Conservation (phyloP, 2,329 filamentous ascomycete species). For the Talaromyces sp. region DNA sequence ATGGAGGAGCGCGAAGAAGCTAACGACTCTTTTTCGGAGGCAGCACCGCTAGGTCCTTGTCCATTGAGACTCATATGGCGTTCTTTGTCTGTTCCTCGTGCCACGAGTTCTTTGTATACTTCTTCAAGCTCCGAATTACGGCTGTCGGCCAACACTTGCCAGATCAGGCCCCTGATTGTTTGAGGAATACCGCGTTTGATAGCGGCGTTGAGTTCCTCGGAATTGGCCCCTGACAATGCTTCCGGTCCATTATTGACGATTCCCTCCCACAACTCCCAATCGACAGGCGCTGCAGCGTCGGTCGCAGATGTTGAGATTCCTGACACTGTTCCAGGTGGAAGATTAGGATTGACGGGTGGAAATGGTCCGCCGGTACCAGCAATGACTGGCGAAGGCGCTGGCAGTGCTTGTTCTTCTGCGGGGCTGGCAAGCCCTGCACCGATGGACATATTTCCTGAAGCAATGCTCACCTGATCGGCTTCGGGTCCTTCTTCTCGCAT, state of each 20-base stretch:
- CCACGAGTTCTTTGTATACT: conserved; percentile 78
- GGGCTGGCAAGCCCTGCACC: conserved; percentile 47
- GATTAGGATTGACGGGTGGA: conserved; percentile 61
- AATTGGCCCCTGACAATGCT: conserved; percentile 79
- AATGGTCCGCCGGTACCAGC: conserved; percentile 34
- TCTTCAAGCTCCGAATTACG: conserved; percentile 86
- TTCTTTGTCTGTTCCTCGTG: conserved; percentile 77
- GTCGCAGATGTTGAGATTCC: conserved; percentile 68
- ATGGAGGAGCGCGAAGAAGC: conserved; percentile 80
- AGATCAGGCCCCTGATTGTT: conserved; percentile 95
- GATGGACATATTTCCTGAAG: conserved; percentile 42
- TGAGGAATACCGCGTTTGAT: conserved; percentile 92
- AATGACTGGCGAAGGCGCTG: conserved; percentile 25
- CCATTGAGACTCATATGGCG: conserved; percentile 56
- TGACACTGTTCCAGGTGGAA: conserved; percentile 81
- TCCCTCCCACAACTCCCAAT: conserved; percentile 97
- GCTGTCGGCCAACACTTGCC: conserved; percentile 94
- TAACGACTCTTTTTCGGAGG: conserved; percentile 60
- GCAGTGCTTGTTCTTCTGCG: conserved; percentile 43
- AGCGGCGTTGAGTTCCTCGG: conserved; percentile 83
- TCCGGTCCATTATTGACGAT: conserved; percentile 92
- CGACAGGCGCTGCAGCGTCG: conserved; percentile 68
- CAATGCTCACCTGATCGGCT: conserved; percentile 53
- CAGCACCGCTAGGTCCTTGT: conserved; percentile 48
- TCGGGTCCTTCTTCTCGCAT: conserved; percentile 68